Evolutionary conservation across 768 basidiomycete genomes (phyloP).

Genomic region (Lentinus tigrinus): DNA sequence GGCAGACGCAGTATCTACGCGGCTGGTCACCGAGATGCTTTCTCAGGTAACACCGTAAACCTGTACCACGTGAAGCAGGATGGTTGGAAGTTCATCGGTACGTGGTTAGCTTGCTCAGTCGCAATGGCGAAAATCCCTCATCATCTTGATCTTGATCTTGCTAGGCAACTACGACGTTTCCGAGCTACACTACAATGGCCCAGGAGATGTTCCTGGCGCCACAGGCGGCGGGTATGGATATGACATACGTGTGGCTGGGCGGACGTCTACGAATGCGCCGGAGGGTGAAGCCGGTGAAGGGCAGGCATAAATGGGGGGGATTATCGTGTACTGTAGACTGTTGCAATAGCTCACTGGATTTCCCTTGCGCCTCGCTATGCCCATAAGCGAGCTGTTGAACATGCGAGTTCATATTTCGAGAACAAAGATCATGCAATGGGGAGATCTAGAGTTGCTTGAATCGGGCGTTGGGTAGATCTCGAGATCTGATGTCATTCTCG

Average conservation of each 20-base stretch:
- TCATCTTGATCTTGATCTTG: not conserved
- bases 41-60: conserved; percentile 95
- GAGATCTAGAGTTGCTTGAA: not conserved
- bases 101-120: conserved; percentile 24
- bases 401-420: not conserved
- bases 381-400: not conserved
- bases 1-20: conserved; percentile 93
- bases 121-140: not conserved
- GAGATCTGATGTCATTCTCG: conserved; percentile 5
- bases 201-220: conserved; percentile 63
- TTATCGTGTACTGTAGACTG: conserved; percentile 19
- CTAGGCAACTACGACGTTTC: conserved; percentile 91
- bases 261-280: conserved; percentile 51
- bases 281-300: conserved; percentile 16
- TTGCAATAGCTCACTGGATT: conserved; percentile 6
- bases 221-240: conserved; percentile 78
- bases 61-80: conserved; percentile 93
- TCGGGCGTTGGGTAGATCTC: not conserved
- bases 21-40: conserved; percentile 94
- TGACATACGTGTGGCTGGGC: conserved; percentile 63
- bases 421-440: too few relatives aligned
- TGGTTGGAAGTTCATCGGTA: conserved; percentile 96
- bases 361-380: not conserved
- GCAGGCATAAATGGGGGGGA: conserved; percentile 22
- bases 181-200: conserved; percentile 88